Conservation (phyloP, 371 early-diverging fungal genomes). For the Mortierella sp. region DNA sequence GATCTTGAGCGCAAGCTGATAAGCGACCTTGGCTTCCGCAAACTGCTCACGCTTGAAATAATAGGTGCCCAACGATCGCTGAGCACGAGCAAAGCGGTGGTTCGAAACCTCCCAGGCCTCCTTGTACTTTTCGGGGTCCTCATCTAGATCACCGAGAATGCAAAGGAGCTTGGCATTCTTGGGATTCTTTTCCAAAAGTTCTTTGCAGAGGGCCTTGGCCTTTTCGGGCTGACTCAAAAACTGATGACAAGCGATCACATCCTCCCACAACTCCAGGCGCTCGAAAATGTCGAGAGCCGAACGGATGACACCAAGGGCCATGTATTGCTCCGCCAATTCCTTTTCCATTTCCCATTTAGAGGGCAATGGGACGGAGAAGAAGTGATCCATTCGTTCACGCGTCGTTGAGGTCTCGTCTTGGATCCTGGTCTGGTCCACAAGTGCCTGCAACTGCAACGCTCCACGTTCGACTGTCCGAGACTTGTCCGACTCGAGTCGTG, state of each 20-base stretch:
- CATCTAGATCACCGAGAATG: constrained; percentile 89
- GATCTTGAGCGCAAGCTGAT: constrained; percentile 82
- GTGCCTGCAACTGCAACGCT: constrained; percentile 90
- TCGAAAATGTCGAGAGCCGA: constrained; percentile 94
- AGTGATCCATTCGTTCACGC: constrained; percentile 80
- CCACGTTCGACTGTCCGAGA: constrained; percentile 93
- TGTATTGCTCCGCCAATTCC: constrained; percentile 87
- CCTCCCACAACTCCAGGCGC: constrained; percentile 94
- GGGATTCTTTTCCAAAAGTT: constrained; percentile 73
- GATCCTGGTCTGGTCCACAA: constrained; percentile 89
- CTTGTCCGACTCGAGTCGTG: constrained; percentile 89
- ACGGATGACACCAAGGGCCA: constrained; percentile 85
- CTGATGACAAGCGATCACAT: constrained; percentile 86
- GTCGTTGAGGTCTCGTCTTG: constrained; percentile 78
- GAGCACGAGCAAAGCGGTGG: constrained; percentile 87
- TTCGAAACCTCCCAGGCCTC: constrained; percentile 92
- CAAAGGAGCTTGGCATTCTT: constrained; percentile 87
- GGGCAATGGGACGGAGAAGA: constrained; percentile 83
- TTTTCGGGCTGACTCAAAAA: constrained; percentile 84
- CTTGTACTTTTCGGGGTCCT: constrained; percentile 81
- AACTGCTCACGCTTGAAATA: constrained; percentile 74
- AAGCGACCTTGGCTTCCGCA: constrained; percentile 64
- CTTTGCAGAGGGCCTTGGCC: constrained; percentile 78
- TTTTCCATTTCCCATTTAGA: constrained; percentile 95
- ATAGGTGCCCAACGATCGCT: constrained; percentile 90